A percentile compares a stretch with the other conserved stretches of the same genome.
Conservation (phyloP, 768 basidiomycete species). For the Leccinum incarnatum region DNA sequence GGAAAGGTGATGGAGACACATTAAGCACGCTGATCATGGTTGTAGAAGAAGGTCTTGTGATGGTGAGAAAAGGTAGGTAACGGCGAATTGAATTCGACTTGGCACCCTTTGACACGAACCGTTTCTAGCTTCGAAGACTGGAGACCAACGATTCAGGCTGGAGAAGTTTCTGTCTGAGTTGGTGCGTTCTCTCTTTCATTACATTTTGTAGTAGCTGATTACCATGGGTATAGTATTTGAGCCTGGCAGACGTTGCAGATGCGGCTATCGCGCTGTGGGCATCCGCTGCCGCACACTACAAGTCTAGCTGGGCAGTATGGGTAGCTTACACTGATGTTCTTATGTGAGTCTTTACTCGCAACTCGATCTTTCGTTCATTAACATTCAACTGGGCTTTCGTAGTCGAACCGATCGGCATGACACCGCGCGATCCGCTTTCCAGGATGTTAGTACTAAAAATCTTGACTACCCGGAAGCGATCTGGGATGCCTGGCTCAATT, state of each 20-base stretch:
- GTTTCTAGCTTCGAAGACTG: slow-evolving; percentile 52
- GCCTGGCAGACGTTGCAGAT: slow-evolving; percentile 46
- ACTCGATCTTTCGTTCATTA: background rate
- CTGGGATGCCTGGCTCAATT: slow-evolving; percentile 87
- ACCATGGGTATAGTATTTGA: slow-evolving; percentile 40
- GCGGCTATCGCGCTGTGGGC: slow-evolving; percentile 63
- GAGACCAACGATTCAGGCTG: slow-evolving; percentile 74
- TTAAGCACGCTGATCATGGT: slow-evolving; percentile 53
- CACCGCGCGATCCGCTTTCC: slow-evolving; percentile 64
- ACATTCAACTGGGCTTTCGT: background rate
- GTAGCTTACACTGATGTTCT: slow-evolving; percentile 69
- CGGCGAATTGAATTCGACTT: background rate
- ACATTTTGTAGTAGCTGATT: background rate
- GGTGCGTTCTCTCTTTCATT: slow-evolving; percentile 45
- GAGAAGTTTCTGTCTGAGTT: slow-evolving; percentile 80
- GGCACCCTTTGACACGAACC: background rate
- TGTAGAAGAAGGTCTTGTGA: slow-evolving; percentile 60
- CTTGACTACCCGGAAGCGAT: slow-evolving; percentile 95
- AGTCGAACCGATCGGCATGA: slow-evolving; percentile 55
- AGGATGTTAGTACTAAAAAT: slow-evolving; percentile 62
- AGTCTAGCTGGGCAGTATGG: slow-evolving; percentile 75
- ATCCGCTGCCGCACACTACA: slow-evolving; percentile 61
- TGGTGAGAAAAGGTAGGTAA: slow-evolving; percentile 54
- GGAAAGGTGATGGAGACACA: slow-evolving; percentile 48
- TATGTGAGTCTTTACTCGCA: slow-evolving; percentile 46